A percentile compares a stretch with the other conserved stretches of the same genome.
phyloP scores from a whole-genome alignment of 208 protist species.

The Trypanosoma avium region DNA sequence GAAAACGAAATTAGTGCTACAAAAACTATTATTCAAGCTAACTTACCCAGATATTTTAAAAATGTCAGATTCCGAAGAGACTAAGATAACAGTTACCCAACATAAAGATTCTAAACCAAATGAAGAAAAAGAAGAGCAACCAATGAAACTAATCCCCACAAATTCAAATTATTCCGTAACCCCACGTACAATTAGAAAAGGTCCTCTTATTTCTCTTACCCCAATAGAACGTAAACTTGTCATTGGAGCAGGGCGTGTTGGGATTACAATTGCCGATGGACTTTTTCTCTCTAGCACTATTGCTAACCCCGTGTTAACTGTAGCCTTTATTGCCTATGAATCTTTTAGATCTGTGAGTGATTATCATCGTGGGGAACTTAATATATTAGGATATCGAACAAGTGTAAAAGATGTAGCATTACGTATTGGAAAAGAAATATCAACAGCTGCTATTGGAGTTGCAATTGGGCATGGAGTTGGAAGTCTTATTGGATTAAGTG shows the following conservation, averaged over 20 bases:
- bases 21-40: too few relatives aligned
- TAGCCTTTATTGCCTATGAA: slow-evolving; percentile 58
- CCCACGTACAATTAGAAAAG: background rate
- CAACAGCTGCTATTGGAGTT: slow-evolving; percentile 51
- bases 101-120: background rate
- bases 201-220: slow-evolving; percentile 31
- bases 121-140: background rate
- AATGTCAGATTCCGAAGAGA: too few relatives aligned
- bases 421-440: slow-evolving; percentile 52
- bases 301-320: slow-evolving; percentile 53
- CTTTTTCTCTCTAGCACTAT: slow-evolving; percentile 52
- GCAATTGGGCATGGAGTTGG: slow-evolving; percentile 64
- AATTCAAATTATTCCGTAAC: background rate
- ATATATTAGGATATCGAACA: slow-evolving; percentile 54
- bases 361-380: slow-evolving; percentile 56
- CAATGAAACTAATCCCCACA: background rate
- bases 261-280: slow-evolving; percentile 52
- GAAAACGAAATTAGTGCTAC: too few relatives aligned
- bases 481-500: slow-evolving; percentile 47
- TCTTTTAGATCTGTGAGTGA: slow-evolving; percentile 45
- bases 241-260: slow-evolving; percentile 42
- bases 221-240: slow-evolving; percentile 37
- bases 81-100: too few relatives aligned
- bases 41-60: too few relatives aligned
- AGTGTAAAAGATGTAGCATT: slow-evolving; percentile 53